These are phyloP conservation scores for Garcia nutans DNA, from an alignment of 345 rosid genomes.

Conservation along the genomic window DNA sequence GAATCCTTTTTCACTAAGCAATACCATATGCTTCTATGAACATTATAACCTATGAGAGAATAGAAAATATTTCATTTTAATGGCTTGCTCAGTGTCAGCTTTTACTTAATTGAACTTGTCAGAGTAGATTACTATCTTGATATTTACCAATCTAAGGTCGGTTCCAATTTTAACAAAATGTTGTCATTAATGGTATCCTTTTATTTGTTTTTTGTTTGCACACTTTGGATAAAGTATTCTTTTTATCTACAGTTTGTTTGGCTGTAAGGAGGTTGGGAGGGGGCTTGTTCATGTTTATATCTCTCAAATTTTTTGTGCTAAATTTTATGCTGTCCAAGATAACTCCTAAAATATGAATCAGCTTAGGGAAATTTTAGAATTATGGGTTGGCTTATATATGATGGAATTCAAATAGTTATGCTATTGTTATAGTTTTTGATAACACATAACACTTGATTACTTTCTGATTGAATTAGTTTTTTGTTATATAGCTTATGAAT, in stretches of 20 bases:
- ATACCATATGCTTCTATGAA: neutral
- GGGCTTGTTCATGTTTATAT: neutral
- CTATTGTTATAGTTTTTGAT: neutral
- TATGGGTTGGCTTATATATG: neutral
- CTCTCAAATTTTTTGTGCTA: neutral
- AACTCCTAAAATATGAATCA: neutral
- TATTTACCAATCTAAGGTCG: neutral
- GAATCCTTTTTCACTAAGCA: neutral
- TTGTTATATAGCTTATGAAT: neutral
- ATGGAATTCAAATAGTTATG: neutral
- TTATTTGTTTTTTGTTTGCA: too few relatives aligned
- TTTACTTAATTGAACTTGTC: neutral
- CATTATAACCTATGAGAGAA: conserved; percentile 4
- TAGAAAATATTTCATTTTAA: neutral
- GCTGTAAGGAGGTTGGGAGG: neutral
- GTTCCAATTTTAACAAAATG: neutral
- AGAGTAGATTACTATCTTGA: neutral
- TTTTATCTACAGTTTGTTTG: neutral
- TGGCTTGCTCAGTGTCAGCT: neutral
- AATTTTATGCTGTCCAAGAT: neutral
- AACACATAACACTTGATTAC: neutral
- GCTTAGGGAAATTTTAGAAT: neutral
- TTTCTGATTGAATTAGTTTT: neutral
- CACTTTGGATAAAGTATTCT: too few relatives aligned
- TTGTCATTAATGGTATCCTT: too few relatives aligned